Evolutionary conservation across 306 rosid genomes (phyloP), one percentile per base, ranked within the genome.

Genomic region (Lathyrus oleraceus): DNA sequence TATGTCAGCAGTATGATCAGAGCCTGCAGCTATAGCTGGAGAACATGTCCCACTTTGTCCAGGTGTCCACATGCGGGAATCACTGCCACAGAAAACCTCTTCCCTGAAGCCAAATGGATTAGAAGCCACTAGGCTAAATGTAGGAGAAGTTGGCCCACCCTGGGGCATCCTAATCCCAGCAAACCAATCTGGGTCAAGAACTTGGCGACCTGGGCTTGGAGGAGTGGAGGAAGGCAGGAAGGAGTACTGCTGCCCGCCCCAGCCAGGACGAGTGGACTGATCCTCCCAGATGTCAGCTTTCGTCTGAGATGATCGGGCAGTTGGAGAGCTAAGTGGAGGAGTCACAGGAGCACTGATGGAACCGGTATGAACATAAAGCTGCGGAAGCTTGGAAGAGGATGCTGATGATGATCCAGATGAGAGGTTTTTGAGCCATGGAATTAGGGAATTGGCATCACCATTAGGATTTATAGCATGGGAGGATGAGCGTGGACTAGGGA

Each of bases 1-100:
- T 71, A 87, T 85, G 73, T 92, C 91, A 19, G 96, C 87, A 30
- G 82, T 87, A 66, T 87, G 95, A 70, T 89, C 92, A 57, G 75
- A 85, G 73, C 92, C 85, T 14, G 87, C 89, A 10, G 92, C 92
- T 52, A 92, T 44, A 69, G 88, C 93, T 17, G 96, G 93, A 72
- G 98, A 92, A 73, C 96, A 89, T 32, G 98, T 84, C 75, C 95
- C 96, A 72, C 98, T 92, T 76, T 85, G 95, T 30, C 95, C 96
- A 35, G 96, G 96, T 58, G 92, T 86, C 92, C 96, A 89, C 96
- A 86, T 85, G 61, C 82, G 80, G 63, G 95, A 89, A 16, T 95
- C 89, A 30, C 85, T 76, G 60, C 87, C 88, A 43, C 78, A 77
- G 62, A 71, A 69, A 70, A 78, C 83, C 64, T 90, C 92, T 17